Conservation (phyloP, 2,329 filamentous ascomycete species). For the Cercospora janseana region DNA sequence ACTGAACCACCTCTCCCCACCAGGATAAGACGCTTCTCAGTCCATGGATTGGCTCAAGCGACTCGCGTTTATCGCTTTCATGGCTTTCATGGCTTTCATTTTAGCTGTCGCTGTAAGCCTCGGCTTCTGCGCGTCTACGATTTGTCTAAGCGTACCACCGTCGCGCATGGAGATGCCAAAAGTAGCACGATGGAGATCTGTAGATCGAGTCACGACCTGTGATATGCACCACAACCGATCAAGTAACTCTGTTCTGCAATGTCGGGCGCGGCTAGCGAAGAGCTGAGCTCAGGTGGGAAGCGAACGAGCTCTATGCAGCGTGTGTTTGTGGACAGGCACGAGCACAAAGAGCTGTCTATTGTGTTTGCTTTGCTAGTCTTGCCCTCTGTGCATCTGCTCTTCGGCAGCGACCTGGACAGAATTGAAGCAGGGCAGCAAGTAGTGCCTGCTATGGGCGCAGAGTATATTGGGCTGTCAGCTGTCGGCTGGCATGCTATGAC, state of each 20-base stretch:
- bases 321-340: conserved; percentile 10
- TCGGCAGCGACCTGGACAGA: neutral
- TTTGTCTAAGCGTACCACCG: too few relatives aligned
- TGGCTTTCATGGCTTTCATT: too few relatives aligned
- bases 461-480: conserved; percentile 12
- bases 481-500: conserved; percentile 17
- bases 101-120: too few relatives aligned
- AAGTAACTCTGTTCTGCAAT: neutral
- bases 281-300: conserved; percentile 16
- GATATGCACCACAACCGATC: neutral
- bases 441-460: neutral
- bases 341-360: conserved; percentile 3
- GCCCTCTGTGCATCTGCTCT: conserved; percentile 10
- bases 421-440: neutral
- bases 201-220: too few relatives aligned
- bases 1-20: too few relatives aligned
- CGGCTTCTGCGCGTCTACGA: too few relatives aligned
- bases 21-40: too few relatives aligned
- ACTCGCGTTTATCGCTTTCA: too few relatives aligned
- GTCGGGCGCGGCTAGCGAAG: conserved; percentile 14
- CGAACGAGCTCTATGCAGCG: conserved; percentile 10
- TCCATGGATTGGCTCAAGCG: too few relatives aligned
- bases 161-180: neutral
- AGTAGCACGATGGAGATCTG: too few relatives aligned
- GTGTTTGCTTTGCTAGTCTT: conserved; percentile 9